A percentile compares a stretch with the other conserved stretches of the same genome.
phyloP scores from a whole-genome alignment of 345 rosid genomes.

The Nasturtium officinale region DNA sequence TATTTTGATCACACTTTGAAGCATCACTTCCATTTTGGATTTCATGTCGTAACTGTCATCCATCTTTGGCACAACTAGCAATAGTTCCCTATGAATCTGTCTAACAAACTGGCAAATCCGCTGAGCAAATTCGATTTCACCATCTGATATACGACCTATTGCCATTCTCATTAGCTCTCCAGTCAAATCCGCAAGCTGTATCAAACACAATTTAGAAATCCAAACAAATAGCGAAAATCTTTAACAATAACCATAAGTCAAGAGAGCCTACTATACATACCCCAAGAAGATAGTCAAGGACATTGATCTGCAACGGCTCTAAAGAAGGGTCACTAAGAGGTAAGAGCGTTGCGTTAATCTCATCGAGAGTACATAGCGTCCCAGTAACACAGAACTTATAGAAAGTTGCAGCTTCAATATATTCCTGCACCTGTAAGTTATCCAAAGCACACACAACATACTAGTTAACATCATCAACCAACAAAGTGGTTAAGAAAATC shows the following conservation, averaged over 20 bases:
- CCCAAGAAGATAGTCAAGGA: slow-evolving; percentile 94
- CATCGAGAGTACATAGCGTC: slow-evolving; percentile 66
- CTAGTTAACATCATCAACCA: slow-evolving; percentile 12
- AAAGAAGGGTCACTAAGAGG: slow-evolving; percentile 68
- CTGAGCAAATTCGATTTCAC: slow-evolving; percentile 79
- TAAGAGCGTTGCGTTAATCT: slow-evolving; percentile 65
- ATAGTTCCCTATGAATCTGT: slow-evolving; percentile 79
- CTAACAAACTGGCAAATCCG: slow-evolving; percentile 76
- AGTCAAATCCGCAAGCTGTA: slow-evolving; percentile 90
- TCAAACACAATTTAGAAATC: background rate
- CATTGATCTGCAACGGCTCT: slow-evolving; percentile 80
- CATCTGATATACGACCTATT: slow-evolving; percentile 86
- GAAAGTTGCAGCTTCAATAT: slow-evolving; percentile 93
- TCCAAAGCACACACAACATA: background rate
- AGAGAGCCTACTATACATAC: slow-evolving; percentile 49
- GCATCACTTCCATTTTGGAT: slow-evolving; percentile 86
- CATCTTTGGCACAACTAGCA: slow-evolving; percentile 79
- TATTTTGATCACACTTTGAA: slow-evolving; percentile 86
- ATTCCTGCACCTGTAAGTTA: slow-evolving; percentile 80
- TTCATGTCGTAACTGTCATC: slow-evolving; percentile 87
- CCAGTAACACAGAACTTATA: slow-evolving; percentile 79
- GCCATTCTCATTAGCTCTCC: slow-evolving; percentile 99
- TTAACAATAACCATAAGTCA: background rate
- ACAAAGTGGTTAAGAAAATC: background rate
- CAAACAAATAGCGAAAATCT: background rate